Evolutionary conservation across 1,139 yeast species (phyloP).

Genomic region (Suhomyces choctaworum): DNA sequence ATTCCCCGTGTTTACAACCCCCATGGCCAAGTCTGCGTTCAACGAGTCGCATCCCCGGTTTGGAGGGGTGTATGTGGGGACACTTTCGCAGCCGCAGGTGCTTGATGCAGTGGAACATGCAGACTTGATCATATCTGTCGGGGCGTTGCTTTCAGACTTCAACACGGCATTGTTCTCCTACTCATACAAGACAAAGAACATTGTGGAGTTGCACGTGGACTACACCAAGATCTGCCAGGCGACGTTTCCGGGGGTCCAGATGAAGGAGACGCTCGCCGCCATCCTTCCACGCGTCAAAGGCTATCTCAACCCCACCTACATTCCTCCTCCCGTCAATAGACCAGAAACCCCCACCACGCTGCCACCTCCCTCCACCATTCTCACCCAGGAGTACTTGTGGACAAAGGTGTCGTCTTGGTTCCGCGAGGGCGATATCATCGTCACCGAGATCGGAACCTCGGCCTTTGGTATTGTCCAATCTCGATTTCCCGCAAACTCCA

Average conservation of each 20-base stretch:
- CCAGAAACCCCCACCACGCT: slow-evolving; percentile 23
- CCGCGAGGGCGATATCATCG: slow-evolving; percentile 74
- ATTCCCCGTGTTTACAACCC: slow-evolving; percentile 25
- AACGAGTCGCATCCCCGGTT: slow-evolving; percentile 21
- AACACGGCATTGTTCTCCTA: slow-evolving; percentile 44
- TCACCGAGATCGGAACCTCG: slow-evolving; percentile 89
- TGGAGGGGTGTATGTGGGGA: slow-evolving; percentile 25
- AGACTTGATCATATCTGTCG: slow-evolving; percentile 23
- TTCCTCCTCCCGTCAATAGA: slow-evolving; percentile 15
- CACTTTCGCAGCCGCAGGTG: slow-evolving; percentile 22
- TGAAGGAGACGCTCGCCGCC: slow-evolving; percentile 33
- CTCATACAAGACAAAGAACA: slow-evolving; percentile 36
- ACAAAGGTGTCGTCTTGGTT: slow-evolving; percentile 71
- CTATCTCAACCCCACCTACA: slow-evolving; percentile 11
- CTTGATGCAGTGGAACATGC: slow-evolving; percentile 20
- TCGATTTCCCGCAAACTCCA: slow-evolving; percentile 68
- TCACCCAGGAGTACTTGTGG: slow-evolving; percentile 85
- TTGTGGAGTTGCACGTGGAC: slow-evolving; percentile 43
- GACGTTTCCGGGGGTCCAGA: slow-evolving; percentile 35
- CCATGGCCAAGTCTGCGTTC: slow-evolving; percentile 24
- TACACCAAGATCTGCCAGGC: slow-evolving; percentile 39
- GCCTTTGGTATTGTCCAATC: slow-evolving; percentile 84
- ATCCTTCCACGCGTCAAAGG: slow-evolving; percentile 13
- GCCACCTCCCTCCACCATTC: slow-evolving; percentile 26
- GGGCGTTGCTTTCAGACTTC: slow-evolving; percentile 41